Evolutionary conservation across 352 stramenopile genomes (phyloP), one percentile per base, ranked within the genome.

Genomic region (Phytophthora hybrid): DNA sequence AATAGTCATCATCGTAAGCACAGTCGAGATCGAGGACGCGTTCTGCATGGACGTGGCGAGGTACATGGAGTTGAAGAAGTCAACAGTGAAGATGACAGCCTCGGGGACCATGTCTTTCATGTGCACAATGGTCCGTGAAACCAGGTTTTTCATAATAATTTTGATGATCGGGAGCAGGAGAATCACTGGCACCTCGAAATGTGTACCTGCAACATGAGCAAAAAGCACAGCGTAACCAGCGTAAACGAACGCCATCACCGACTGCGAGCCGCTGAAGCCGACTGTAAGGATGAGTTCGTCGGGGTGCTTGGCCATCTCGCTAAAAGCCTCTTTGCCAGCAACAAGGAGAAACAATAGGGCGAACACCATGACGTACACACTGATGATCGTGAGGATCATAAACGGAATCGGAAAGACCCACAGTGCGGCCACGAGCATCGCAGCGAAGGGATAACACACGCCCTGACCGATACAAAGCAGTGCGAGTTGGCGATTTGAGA

Each of bases 11-110:
- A 84, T 65, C n/a, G 56, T 54, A 2, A 71, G 29, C n/a, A 70
- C 73, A 3, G 72, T 85, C 8, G 49, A 65, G 31, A 79, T 58
- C 4, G 79, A 83, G 0, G 66, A 77, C 1, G 79, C 67, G 60
- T 74, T 80, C 37, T 88, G 81, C 74, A 86, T 78, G 57, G 77
- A 84, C 7, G 60, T 82, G 18, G 75, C 59, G 1, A 84, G 68
- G 31, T 78, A 89, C 39, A 87, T 67, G 11, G 79, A 73, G 49
- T 79, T 82, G 66, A 83, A 86, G 49, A 83, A 76, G 18, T 85
- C 71, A 21, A 85, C 62, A 10, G 66, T 83, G 62, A 86, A 83
- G 49, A 88, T 79, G 23, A 88, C 71, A 8, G 63, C 61, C 46
- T 79, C 75, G 0, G 75, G 75, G 13, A 75, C 54, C 54, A 79